Conservation (phyloP, 192 early-diverging fungal genomes). For the Chytriomyces hyalinus region DNA sequence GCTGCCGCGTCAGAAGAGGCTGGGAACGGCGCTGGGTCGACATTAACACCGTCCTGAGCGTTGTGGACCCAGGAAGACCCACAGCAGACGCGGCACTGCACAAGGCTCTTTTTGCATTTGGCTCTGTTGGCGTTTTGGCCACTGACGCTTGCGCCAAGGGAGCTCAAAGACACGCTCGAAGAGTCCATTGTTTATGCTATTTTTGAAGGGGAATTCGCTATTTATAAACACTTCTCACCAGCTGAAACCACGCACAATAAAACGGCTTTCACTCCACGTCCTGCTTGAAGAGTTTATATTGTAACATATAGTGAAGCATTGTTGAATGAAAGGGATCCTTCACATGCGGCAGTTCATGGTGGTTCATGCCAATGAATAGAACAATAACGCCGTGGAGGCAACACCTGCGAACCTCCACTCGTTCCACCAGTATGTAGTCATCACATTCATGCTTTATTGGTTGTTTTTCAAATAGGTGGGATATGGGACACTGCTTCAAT, state of each 20-base stretch:
- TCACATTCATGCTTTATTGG: background rate
- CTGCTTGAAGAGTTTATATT: no score
- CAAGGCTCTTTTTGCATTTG: constrained; percentile 7
- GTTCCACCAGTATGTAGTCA: background rate
- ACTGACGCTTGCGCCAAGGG: background rate
- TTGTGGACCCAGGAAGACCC: constrained; percentile 30
- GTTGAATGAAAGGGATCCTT: no score
- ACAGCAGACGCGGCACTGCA: background rate
- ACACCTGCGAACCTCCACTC: background rate
- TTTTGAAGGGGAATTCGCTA: background rate
- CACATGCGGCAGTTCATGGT: no score
- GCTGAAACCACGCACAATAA: no score
- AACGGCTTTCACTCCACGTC: no score
- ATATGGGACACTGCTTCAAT: no score
- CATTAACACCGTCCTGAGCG: background rate
- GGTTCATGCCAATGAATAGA: no score
- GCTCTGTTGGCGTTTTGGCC: background rate
- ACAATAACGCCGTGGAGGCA: background rate
- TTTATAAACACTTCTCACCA: no score
- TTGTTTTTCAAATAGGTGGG: no score
- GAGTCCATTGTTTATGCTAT: constrained; percentile 20
- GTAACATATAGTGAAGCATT: no score
- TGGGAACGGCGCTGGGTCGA: constrained; percentile 14
- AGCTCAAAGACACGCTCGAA: background rate
- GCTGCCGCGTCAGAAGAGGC: background rate